These are phyloP conservation scores for Fusarium robinianum DNA, from an alignment of 2,329 filamentous ascomycete species.

Conservation along the genomic window DNA sequence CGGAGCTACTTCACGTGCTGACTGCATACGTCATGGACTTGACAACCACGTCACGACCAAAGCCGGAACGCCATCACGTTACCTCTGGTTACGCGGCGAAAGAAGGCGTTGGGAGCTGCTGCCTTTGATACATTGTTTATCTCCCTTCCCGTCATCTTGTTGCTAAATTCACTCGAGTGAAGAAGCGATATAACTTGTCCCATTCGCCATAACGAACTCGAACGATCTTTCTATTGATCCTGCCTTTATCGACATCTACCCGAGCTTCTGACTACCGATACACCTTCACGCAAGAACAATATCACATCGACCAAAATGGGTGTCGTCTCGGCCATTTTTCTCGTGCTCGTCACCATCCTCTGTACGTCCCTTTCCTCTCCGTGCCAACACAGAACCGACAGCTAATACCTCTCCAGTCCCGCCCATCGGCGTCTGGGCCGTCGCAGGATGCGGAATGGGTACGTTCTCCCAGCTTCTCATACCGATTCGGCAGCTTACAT, in stretches of 20 bases:
- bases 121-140: conserved; percentile 20
- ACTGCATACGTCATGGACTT: conserved; percentile 26
- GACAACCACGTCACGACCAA: conserved; percentile 22
- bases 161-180: too few relatives aligned
- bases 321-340: conserved; percentile 51
- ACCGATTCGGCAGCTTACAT: not conserved
- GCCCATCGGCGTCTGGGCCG: conserved; percentile 65
- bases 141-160: too few relatives aligned
- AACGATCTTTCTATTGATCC: too few relatives aligned
- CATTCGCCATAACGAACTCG: too few relatives aligned
- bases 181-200: too few relatives aligned
- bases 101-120: not conserved
- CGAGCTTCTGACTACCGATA: too few relatives aligned
- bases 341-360: conserved; percentile 47
- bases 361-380: too few relatives aligned
- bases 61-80: conserved; percentile 20
- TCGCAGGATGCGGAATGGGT: conserved; percentile 66
- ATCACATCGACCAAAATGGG: conserved; percentile 50
- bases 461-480: conserved; percentile 29
- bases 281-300: not conserved
- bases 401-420: conserved; percentile 57
- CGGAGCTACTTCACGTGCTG: conserved; percentile 17
- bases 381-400: not conserved
- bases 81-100: conserved; percentile 20
- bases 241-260: too few relatives aligned